Conservation (phyloP, 768 basidiomycete genomes). For the Mycena albidolilacea region DNA sequence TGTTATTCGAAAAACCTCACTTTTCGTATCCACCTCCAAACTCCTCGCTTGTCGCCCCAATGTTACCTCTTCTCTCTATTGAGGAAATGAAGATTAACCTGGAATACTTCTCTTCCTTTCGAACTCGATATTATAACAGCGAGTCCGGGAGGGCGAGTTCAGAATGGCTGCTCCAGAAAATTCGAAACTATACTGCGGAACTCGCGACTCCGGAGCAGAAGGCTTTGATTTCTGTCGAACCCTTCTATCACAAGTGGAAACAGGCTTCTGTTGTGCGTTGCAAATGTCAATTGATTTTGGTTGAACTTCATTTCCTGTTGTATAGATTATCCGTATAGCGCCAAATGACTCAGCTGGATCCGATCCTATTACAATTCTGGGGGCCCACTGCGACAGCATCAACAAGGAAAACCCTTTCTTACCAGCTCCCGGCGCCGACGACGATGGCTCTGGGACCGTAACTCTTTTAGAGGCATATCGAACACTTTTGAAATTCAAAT, state of each 20-base stretch:
- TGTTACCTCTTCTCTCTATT: conserved; percentile 24
- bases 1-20: conserved; percentile 15
- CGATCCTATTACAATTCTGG: conserved; percentile 42
- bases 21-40: conserved; percentile 32
- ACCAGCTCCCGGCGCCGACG: conserved; percentile 41
- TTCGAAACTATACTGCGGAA: conserved; percentile 29
- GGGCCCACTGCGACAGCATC: conserved; percentile 47
- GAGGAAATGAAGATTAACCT: conserved; percentile 39
- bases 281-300: not conserved
- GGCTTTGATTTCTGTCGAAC: conserved; percentile 27
- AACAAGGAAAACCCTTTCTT: conserved; percentile 42
- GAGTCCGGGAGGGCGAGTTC: conserved; percentile 42
- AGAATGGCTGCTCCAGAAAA: conserved; percentile 40
- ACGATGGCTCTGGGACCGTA: conserved; percentile 58
- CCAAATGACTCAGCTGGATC: conserved; percentile 31
- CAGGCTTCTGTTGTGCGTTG: conserved; percentile 38
- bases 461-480: conserved; percentile 67
- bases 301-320: not conserved
- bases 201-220: conserved; percentile 30
- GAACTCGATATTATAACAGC: conserved; percentile 43
- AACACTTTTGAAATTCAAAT: not conserved
- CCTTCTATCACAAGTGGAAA: conserved; percentile 32
- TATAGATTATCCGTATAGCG: conserved; percentile 47
- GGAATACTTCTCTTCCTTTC: conserved; percentile 37
- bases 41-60: conserved; percentile 19